Evolutionary conservation across 352 stramenopile species (phyloP).

Genomic region (Phytophthora citricola): DNA sequence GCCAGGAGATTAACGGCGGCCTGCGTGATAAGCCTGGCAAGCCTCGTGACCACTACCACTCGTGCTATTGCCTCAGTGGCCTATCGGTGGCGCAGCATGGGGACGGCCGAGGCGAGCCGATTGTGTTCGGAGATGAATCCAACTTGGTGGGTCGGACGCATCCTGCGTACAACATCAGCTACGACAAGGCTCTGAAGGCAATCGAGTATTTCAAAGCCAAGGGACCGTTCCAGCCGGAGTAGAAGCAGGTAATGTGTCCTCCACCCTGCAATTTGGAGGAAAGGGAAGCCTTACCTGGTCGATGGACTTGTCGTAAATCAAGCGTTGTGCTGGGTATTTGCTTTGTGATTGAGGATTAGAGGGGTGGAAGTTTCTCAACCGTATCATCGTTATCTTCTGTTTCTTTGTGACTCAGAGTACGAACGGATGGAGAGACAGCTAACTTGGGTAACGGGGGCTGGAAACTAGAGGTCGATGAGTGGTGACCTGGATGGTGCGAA

Average conservation of each 20-base stretch:
- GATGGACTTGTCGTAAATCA: constrained; percentile 13
- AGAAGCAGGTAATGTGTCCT: constrained; percentile 10
- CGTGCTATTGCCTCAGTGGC: constrained; percentile 98
- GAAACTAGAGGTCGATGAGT: constrained; percentile 26
- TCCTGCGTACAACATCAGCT: constrained; percentile 93
- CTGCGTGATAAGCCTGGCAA: constrained; percentile 96
- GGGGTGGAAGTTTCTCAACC: constrained; percentile 56
- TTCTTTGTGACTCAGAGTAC: constrained; percentile 36
- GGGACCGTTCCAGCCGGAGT: constrained; percentile 56
- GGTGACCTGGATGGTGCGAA: constrained; percentile 19
- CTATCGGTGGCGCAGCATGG: constrained; percentile 95
- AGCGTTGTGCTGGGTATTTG: constrained; percentile 13
- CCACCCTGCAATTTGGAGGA: background rate
- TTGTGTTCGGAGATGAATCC: constrained; percentile 60
- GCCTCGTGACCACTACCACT: constrained; percentile 98
- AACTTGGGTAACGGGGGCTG: constrained; percentile 61
- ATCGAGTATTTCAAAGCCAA: constrained; percentile 74
- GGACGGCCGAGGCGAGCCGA: constrained; percentile 39
- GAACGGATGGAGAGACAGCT: constrained; percentile 41
- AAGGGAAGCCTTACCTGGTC: constrained; percentile 14
- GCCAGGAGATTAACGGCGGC: constrained; percentile 94
- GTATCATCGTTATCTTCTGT: constrained; percentile 26
- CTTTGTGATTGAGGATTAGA: constrained; percentile 37
- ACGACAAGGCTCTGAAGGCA: constrained; percentile 81
- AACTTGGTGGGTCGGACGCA: constrained; percentile 90